Percentiles rank a stretch among this genome's conserved stretches.
These are phyloP conservation scores for Lentinula aciculospora DNA, from an alignment of 768 basidiomycete genomes.

Conservation along the genomic window DNA sequence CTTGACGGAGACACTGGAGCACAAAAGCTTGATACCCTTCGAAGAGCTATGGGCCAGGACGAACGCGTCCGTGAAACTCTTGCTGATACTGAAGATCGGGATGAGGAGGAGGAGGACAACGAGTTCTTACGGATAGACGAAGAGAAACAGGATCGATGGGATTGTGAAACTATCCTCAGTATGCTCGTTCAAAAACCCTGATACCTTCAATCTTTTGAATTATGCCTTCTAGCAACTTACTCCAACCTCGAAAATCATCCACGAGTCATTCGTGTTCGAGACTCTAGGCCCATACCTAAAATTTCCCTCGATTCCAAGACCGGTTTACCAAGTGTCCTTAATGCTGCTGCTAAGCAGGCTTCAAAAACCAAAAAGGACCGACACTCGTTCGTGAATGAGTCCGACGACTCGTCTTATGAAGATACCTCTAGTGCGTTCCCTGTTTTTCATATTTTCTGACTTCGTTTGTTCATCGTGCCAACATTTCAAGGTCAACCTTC, in stretches of 20 bases:
- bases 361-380: constrained; percentile 15
- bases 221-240: constrained; percentile 66
- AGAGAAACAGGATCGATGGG: constrained; percentile 78
- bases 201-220: not conserved
- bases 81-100: constrained; percentile 40
- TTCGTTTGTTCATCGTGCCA: not conserved
- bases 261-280: constrained; percentile 69
- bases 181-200: constrained; percentile 23
- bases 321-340: constrained; percentile 59
- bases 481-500: constrained; percentile 9
- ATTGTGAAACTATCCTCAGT: constrained; percentile 95
- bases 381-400: constrained; percentile 17
- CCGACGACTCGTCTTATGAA: constrained; percentile 21
- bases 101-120: constrained; percentile 42
- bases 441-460: not conserved
- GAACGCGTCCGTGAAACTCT: constrained; percentile 44
- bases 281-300: constrained; percentile 47
- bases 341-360: constrained; percentile 9
- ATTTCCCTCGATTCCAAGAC: constrained; percentile 73
- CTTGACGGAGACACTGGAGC: constrained; percentile 67
- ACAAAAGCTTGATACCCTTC: constrained; percentile 77
- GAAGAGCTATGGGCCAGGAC: constrained; percentile 72
- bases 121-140: constrained; percentile 35
- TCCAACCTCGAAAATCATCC: constrained; percentile 99
- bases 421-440: constrained; percentile 22